Percentiles rank a stretch among this genome's conserved stretches.
These are phyloP conservation scores for Bruguiera parviflora DNA, from an alignment of 345 rosid species.

Conservation along the genomic window DNA sequence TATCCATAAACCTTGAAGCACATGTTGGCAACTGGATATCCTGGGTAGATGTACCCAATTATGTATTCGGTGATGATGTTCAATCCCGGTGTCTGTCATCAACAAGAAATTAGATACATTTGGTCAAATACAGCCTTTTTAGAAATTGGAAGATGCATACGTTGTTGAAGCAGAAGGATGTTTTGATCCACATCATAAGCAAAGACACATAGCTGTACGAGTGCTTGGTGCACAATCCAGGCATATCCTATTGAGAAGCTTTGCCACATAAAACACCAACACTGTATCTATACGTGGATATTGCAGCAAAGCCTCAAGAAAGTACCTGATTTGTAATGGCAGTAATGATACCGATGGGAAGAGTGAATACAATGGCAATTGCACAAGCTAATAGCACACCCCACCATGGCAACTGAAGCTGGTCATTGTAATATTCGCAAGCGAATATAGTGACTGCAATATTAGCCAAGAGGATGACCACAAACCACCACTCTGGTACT, in stretches of 20 bases:
- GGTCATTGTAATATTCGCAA: slow-evolving; percentile 79
- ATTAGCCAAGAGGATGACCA: slow-evolving; percentile 58
- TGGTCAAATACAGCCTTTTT: background rate
- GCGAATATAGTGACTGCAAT: slow-evolving; percentile 65
- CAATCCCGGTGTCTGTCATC: slow-evolving; percentile 73
- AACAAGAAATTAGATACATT: background rate
- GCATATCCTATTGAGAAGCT: too few species aligned
- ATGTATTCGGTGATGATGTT: slow-evolving; percentile 88
- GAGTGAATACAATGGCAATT: slow-evolving; percentile 79
- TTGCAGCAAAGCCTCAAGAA: background rate
- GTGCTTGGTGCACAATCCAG: too few species aligned
- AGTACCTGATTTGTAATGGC: slow-evolving; percentile 92
- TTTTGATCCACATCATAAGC: too few species aligned
- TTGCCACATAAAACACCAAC: too few species aligned
- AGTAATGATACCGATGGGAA: slow-evolving; percentile 91
- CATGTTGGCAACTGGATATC: slow-evolving; percentile 95
- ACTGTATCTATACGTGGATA: too few species aligned
- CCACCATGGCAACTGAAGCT: slow-evolving; percentile 99
- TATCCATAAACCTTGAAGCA: slow-evolving; percentile 97
- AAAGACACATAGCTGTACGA: background rate
- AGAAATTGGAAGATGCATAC: too few species aligned
- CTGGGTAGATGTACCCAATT: slow-evolving; percentile 94
- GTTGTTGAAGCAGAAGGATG: too few species aligned
- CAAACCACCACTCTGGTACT: slow-evolving; percentile 97
- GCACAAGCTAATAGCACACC: slow-evolving; percentile 86